Evolutionary conservation across 2,329 filamentous ascomycete species (phyloP).

Genomic region (Colletotrichum neosansevieriae): DNA sequence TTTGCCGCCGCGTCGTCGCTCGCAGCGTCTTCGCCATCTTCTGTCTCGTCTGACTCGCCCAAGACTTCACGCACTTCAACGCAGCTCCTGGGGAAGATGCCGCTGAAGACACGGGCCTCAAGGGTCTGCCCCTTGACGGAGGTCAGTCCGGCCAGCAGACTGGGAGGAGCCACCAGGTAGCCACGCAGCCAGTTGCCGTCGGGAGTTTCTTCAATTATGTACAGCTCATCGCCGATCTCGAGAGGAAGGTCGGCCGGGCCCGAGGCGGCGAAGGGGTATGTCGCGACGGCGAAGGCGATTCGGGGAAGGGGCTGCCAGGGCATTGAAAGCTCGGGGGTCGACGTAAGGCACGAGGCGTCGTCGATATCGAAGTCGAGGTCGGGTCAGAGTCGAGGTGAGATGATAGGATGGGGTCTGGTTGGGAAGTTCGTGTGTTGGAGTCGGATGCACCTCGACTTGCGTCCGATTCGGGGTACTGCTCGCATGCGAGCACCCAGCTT

Average conservation of each 20-base stretch:
- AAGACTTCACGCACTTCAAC: constrained; percentile 95
- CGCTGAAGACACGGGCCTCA: constrained; percentile 97
- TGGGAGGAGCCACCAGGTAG: constrained; percentile 94
- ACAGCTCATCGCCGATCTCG: constrained; percentile 97
- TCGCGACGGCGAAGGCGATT: constrained; percentile 98
- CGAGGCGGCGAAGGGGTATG: constrained; percentile 90
- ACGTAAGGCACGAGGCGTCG: constrained; percentile 18
- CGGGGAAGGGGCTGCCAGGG: constrained; percentile 97
- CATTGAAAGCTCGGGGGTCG: constrained; percentile 65
- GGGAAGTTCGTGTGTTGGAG: neutral
- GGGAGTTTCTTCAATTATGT: constrained; percentile 97
- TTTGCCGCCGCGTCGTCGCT: constrained; percentile 30
- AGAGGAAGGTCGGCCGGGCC: constrained; percentile 92
- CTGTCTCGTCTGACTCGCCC: constrained; percentile 74
- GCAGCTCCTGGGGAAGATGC: constrained; percentile 94
- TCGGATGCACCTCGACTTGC: neutral
- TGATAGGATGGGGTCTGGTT: neutral
- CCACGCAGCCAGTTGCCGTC: constrained; percentile 94
- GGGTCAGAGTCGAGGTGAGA: constrained; percentile 4
- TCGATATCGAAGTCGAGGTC: constrained; percentile 13
- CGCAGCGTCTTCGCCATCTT: constrained; percentile 55
- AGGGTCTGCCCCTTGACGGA: constrained; percentile 92
- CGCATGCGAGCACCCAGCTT: constrained; percentile 11
- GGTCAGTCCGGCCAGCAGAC: constrained; percentile 89
- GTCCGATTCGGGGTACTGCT: constrained; percentile 4